Percentiles rank a stretch among this genome's conserved stretches.
phyloP scores from a whole-genome alignment of 495 filamentous ascomycete genomes.

The Neurospora africana region DNA sequence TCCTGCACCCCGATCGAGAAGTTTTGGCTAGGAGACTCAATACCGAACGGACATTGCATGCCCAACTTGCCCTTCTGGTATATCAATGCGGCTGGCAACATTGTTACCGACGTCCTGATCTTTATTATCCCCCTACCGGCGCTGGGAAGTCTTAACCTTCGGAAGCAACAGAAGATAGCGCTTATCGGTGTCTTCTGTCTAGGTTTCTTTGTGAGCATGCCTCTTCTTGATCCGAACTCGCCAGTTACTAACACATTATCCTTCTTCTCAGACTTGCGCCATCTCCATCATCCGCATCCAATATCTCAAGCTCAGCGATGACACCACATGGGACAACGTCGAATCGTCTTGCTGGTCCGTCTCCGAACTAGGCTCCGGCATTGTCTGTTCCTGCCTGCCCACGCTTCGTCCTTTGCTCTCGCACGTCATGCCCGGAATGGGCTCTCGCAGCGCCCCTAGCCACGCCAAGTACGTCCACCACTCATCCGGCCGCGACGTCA shows the following conservation, averaged over 20 bases:
- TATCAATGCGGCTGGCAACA: conserved; percentile 40
- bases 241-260: neutral
- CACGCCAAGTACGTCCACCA: conserved; percentile 11
- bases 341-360: conserved; percentile 49
- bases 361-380: conserved; percentile 46
- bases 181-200: conserved; percentile 21
- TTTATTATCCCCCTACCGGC: conserved; percentile 42
- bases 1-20: conserved; percentile 22
- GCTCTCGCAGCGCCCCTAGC: conserved; percentile 7
- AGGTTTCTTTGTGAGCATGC: conserved; percentile 20
- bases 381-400: conserved; percentile 48
- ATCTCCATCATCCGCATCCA: conserved; percentile 47
- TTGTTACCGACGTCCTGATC: conserved; percentile 39
- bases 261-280: conserved; percentile 32
- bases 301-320: conserved; percentile 35
- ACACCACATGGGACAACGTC: conserved; percentile 48
- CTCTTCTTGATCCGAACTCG: neutral
- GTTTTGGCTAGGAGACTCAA: conserved; percentile 29
- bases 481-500: conserved; percentile 11
- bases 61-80: conserved; percentile 37
- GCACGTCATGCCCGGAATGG: conserved; percentile 24
- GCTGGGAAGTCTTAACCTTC: conserved; percentile 17
- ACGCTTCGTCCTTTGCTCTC: conserved; percentile 41
- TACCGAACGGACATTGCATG: conserved; percentile 25
- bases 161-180: conserved; percentile 13